A percentile compares a stretch with the other conserved stretches of the same genome.
Evolutionary conservation across 176 grass and related monocot species (phyloP).

Genomic region (Neostapfia colusana): DNA sequence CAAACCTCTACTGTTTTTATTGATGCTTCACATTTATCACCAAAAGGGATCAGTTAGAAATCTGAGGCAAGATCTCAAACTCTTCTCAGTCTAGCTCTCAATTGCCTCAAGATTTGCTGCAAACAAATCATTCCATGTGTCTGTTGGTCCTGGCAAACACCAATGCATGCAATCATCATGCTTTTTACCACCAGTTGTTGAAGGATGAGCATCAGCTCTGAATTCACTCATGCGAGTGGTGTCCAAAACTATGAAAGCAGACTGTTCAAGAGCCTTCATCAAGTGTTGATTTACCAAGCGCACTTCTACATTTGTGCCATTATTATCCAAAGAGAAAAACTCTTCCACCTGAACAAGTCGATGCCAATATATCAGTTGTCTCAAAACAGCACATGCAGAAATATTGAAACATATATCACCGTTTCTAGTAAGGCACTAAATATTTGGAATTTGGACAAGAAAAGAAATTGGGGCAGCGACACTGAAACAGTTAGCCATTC

Average conservation of each 20-base stretch:
- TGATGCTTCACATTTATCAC: not conserved
- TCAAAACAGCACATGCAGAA: constrained; percentile 1
- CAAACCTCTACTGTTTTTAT: not conserved
- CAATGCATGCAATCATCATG: constrained; percentile 99
- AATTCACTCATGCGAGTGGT: constrained; percentile 79
- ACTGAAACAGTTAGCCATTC: not conserved
- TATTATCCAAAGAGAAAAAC: constrained; percentile 69
- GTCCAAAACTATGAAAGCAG: constrained; percentile 69
- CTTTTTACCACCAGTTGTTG: constrained; percentile 72
- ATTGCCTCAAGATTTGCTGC: constrained; percentile 40
- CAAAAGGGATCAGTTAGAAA: not conserved
- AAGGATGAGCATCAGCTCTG: constrained; percentile 96
- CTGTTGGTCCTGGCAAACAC: constrained; percentile 86
- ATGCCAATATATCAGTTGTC: not conserved
- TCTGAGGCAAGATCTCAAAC: not conserved
- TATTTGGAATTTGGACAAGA: not conserved
- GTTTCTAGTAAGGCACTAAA: not conserved
- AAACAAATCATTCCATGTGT: constrained; percentile 87
- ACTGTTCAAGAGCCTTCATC: constrained; percentile 44
- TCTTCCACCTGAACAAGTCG: constrained; percentile 56
- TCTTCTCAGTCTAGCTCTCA: not conserved
- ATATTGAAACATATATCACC: not conserved
- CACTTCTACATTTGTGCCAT: constrained; percentile 67
- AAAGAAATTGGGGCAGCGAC: not conserved
- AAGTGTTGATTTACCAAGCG: constrained; percentile 69